Percentiles rank a stretch among this genome's conserved stretches.
phyloP scores from a whole-genome alignment of 2,329 filamentous ascomycete species.

The Laburnicola sp. region DNA sequence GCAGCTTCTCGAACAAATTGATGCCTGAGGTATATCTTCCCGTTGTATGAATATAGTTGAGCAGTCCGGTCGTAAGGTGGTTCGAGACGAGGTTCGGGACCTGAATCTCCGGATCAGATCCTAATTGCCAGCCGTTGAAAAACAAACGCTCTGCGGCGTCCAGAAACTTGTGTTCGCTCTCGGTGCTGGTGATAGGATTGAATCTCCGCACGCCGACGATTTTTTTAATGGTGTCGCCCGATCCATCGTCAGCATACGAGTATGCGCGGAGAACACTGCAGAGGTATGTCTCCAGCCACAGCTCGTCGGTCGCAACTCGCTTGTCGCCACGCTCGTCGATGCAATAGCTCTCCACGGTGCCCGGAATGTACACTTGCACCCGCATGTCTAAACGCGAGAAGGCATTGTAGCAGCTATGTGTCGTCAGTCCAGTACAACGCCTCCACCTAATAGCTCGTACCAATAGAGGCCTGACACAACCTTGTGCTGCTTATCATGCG shows the following conservation, averaged over 20 bases:
- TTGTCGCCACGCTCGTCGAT: slow-evolving; percentile 97
- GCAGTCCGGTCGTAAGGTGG: slow-evolving; percentile 87
- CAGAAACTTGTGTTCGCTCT: slow-evolving; percentile 94
- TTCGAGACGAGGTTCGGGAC: slow-evolving; percentile 97
- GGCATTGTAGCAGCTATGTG: slow-evolving; percentile 86
- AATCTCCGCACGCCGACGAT: slow-evolving; percentile 97
- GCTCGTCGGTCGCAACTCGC: slow-evolving; percentile 84
- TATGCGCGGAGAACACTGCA: slow-evolving; percentile 94
- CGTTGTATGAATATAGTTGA: slow-evolving; percentile 94
- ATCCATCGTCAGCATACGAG: slow-evolving; percentile 94
- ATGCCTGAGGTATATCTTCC: slow-evolving; percentile 93
- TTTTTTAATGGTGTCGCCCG: slow-evolving; percentile 90
- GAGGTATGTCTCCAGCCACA: slow-evolving; percentile 97
- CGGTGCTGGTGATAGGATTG: slow-evolving; percentile 97
- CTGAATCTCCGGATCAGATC: slow-evolving; percentile 95
- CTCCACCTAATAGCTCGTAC: slow-evolving; percentile 52
- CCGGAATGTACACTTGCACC: slow-evolving; percentile 95
- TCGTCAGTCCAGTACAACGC: slow-evolving; percentile 31
- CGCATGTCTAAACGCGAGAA: slow-evolving; percentile 98
- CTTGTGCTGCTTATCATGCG: slow-evolving; percentile 81
- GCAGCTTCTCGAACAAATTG: slow-evolving; percentile 95
- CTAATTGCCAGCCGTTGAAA: slow-evolving; percentile 93
- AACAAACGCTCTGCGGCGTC: slow-evolving; percentile 93
- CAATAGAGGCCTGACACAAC: slow-evolving; percentile 94
- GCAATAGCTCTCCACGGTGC: slow-evolving; percentile 95